These are phyloP conservation scores for Rhodotorula sp. DNA, from an alignment of 1,284 basidiomycete genomes.

Conservation along the genomic window DNA sequence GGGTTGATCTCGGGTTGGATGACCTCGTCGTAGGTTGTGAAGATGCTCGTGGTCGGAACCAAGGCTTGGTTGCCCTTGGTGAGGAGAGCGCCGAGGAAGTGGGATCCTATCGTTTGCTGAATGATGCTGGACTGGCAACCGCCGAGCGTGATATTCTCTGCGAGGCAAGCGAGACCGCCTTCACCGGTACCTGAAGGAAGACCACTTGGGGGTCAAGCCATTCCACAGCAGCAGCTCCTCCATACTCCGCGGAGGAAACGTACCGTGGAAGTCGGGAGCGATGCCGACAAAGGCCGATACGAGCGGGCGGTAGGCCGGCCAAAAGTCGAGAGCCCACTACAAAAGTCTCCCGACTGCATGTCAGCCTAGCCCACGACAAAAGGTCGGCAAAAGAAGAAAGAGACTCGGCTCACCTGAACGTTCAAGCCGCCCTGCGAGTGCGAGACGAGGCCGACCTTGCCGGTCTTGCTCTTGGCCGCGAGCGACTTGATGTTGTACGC, in stretches of 20 bases:
- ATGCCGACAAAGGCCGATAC: slow-evolving; percentile 46
- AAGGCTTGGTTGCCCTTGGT: slow-evolving; percentile 38
- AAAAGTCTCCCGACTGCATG: too few species aligned
- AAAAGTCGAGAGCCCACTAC: slow-evolving; percentile 48
- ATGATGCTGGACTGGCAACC: slow-evolving; percentile 32
- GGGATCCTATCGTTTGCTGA: slow-evolving; percentile 46
- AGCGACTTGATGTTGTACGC: slow-evolving; percentile 46
- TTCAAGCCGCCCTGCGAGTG: slow-evolving; percentile 49
- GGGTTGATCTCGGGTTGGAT: slow-evolving; percentile 42
- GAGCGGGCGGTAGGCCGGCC: slow-evolving; percentile 41
- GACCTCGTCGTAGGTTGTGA: slow-evolving; percentile 45
- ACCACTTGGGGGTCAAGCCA: not conserved
- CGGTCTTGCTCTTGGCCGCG: slow-evolving; percentile 42
- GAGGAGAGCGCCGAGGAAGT: slow-evolving; percentile 46
- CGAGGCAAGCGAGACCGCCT: slow-evolving; percentile 6
- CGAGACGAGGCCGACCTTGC: slow-evolving; percentile 46
- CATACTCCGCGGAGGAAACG: not conserved
- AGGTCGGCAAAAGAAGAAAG: not conserved
- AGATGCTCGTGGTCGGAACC: slow-evolving; percentile 44
- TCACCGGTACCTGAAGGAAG: slow-evolving; percentile 16
- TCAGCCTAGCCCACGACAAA: not conserved
- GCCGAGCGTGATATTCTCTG: slow-evolving; percentile 23
- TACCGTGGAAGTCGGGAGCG: slow-evolving; percentile 46
- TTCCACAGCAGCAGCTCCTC: too few species aligned
- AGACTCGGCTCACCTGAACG: slow-evolving; percentile 12